Conservation (phyloP, 371 early-diverging fungal species). For the Dipsacomyces acuminosporus region DNA sequence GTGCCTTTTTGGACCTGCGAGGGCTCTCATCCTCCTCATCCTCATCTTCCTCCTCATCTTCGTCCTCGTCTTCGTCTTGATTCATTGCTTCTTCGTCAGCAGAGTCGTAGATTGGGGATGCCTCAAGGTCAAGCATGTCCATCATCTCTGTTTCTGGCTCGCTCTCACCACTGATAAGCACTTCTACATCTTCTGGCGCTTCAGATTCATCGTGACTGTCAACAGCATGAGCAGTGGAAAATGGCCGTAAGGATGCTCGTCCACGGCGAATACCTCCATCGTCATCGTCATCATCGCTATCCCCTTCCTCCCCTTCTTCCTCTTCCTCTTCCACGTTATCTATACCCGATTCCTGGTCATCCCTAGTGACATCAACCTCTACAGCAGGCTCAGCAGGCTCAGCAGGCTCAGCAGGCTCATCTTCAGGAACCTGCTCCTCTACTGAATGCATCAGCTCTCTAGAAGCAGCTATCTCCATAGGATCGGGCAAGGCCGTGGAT, state of each 20-base stretch:
- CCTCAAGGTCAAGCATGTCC: slow-evolving; percentile 7
- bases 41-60: too few relatives aligned
- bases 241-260: not conserved
- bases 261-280: not conserved
- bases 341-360: too few relatives aligned
- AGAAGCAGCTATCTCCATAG: not conserved
- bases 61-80: not conserved
- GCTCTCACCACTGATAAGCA: slow-evolving; percentile 5
- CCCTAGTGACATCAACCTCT: too few relatives aligned
- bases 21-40: too few relatives aligned
- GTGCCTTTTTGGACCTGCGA: too few relatives aligned
- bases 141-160: slow-evolving; percentile 7
- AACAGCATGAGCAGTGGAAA: not conserved
- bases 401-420: too few relatives aligned
- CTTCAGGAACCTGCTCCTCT: too few relatives aligned
- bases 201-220: slow-evolving; percentile 1
- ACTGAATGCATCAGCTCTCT: too few relatives aligned
- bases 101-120: too few relatives aligned
- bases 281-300: slow-evolving; percentile 1
- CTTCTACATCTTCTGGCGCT: slow-evolving; percentile 9
- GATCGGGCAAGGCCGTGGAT: slow-evolving; percentile 8
- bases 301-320: not conserved
- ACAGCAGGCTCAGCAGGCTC: too few relatives aligned
- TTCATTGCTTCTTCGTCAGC: not conserved
- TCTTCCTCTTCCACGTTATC: not conserved